A percentile compares a stretch with the other conserved stretches of the same genome.
phyloP scores from a whole-genome alignment of 306 rosid species.

The Dicorynia guianensis region DNA sequence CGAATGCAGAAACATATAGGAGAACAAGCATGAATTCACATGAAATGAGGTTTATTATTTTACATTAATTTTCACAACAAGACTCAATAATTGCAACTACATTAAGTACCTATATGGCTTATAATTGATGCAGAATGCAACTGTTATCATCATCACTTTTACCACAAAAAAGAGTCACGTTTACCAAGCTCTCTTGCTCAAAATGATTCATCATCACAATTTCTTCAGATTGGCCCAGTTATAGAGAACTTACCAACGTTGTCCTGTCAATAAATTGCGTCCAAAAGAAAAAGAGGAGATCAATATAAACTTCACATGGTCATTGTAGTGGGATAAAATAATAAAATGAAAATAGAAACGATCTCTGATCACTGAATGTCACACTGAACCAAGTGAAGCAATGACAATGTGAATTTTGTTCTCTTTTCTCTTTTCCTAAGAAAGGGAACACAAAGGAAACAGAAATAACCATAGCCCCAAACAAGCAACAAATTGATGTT shows the following conservation, averaged over 20 bases:
- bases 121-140: constrained; percentile 20
- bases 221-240: constrained; percentile 44
- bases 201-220: constrained; percentile 46
- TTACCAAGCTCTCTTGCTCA: constrained; percentile 50
- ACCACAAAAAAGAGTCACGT: constrained; percentile 18
- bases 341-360: neutral
- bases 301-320: neutral
- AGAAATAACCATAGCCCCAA: neutral
- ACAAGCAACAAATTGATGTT: neutral
- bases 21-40: constrained; percentile 13
- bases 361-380: neutral
- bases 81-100: neutral
- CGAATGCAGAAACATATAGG: constrained; percentile 15
- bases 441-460: neutral
- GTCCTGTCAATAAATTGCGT: constrained; percentile 64
- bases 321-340: neutral
- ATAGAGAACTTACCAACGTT: constrained; percentile 89
- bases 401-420: neutral
- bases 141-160: constrained; percentile 6
- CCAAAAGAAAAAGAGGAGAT: neutral
- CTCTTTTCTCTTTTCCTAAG: neutral
- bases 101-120: neutral
- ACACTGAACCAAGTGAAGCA: neutral
- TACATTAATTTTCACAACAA: neutral
- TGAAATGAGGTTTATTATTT: neutral